Base-by-base conservation (phyloP, 441 rosid genomes). In the Corymbia citriodora region DNA sequence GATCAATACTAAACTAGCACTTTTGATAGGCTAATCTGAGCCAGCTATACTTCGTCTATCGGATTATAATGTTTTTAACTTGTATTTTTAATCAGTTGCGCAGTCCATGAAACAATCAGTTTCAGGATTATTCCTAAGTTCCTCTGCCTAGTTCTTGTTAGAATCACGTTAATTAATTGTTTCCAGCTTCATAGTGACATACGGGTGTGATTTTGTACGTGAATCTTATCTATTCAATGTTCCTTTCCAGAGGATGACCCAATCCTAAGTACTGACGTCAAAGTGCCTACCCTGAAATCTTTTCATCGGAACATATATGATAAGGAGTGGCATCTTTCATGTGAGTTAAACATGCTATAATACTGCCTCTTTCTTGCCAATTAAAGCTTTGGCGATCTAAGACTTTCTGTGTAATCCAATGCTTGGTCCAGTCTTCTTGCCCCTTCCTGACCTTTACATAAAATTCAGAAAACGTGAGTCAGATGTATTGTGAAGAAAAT, bases 241-340 rank as follows among this genome's bases (percentile, higher is more conserved):
- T 88, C 55, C 33, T 40, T 89, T 82, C 53, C 90, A 82, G 90
- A 89, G 90, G 90, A 89, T 89, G 90, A 89, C 48, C 83, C 45
- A 21, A 81, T 72, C 88, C 18, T 82, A 55, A 29, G 88, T 12
- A 79, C 79, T 15, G 90, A 89, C 88, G 55, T 53, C 55, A 53
- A 53, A 53, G 7, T 53, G 55, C 15, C 55, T 14, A 53, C 16
- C 17, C 16, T 89, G 11, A 57, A 79, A 81, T 79, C 88, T 48
- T 89, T 82, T 40, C 90, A 89, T 79, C 52, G 50, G 10, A 48
- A 89, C 88, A 27, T 89, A 7, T 55, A 81, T 89, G 90, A 48
- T 31, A 53, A 27, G 45, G 55, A 48, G 23, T 89, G 90, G 88
- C 72, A 82, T 8, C 74, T 89, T 55, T 57, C 90, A 27, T 82